A percentile compares a stretch with the other conserved stretches of the same genome.
Evolutionary conservation across 2,329 filamentous ascomycete species (phyloP).

Genomic region (Botrytis sinoallii): DNA sequence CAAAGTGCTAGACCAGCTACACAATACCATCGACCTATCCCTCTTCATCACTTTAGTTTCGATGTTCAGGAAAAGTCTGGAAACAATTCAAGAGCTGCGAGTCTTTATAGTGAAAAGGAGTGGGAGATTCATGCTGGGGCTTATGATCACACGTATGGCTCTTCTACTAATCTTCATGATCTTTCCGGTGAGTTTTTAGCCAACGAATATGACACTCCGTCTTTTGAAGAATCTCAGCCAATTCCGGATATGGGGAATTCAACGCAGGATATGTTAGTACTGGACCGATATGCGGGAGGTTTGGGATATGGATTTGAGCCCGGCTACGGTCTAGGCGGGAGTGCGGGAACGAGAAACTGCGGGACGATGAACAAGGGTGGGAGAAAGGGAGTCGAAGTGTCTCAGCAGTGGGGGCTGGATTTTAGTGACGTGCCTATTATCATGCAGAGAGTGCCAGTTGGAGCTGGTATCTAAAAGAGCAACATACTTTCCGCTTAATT

Average conservation of each 20-base stretch:
- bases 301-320: constrained; percentile 29
- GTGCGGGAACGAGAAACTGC: constrained; percentile 23
- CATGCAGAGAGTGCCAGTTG: constrained; percentile 22
- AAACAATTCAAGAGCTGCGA: neutral
- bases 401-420: constrained; percentile 27
- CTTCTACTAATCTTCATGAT: constrained; percentile 9
- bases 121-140: constrained; percentile 16
- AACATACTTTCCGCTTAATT: neutral
- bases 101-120: constrained; percentile 17
- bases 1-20: constrained; percentile 8
- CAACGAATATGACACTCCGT: constrained; percentile 22
- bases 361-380: constrained; percentile 17
- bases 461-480: constrained; percentile 2
- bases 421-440: constrained; percentile 32
- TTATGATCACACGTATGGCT: constrained; percentile 32
- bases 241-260: constrained; percentile 21
- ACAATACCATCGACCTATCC: constrained; percentile 15
- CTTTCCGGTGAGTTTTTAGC: neutral
- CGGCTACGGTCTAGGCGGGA: constrained; percentile 24
- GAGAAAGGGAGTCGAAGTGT: constrained; percentile 22
- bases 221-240: constrained; percentile 19
- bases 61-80: constrained; percentile 12
- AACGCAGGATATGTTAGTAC: constrained; percentile 30
- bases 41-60: constrained; percentile 19
- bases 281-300: constrained; percentile 31